A percentile compares a stretch with the other conserved stretches of the same genome.
Conservation (phyloP, 441 rosid genomes). For the Pelargonium myrrhifolium region DNA sequence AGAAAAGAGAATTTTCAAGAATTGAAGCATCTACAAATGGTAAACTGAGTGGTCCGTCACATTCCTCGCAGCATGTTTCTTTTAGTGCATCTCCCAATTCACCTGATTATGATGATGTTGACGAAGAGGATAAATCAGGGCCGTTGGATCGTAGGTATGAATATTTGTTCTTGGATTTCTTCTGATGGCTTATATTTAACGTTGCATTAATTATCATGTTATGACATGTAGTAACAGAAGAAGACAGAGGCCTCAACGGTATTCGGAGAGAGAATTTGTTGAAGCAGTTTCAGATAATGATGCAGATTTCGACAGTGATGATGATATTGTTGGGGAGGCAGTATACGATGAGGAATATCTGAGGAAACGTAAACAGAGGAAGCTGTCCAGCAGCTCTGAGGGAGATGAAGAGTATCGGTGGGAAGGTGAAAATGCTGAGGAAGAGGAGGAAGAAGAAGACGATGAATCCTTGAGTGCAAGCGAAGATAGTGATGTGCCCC, state of each 20-base stretch:
- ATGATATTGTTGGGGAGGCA: constrained; percentile 97
- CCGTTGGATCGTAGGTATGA: constrained; percentile 65
- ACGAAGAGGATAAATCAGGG: constrained; percentile 50
- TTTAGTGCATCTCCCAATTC: constrained; percentile 52
- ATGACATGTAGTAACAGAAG: constrained; percentile 52
- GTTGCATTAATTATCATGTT: constrained; percentile 13
- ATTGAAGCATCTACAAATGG: constrained; percentile 71
- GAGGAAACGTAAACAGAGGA: constrained; percentile 71
- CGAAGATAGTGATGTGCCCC: constrained; percentile 79
- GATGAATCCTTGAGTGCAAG: constrained; percentile 49
- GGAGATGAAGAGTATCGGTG: constrained; percentile 89
- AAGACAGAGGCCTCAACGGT: constrained; percentile 85
- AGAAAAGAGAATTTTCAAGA: constrained; percentile 56
- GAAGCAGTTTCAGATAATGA: constrained; percentile 89
- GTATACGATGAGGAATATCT: constrained; percentile 90
- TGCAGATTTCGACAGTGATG: constrained; percentile 78
- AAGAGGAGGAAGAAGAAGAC: constrained; percentile 80
- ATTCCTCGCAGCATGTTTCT: constrained; percentile 37
- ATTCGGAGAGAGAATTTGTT: constrained; percentile 69
- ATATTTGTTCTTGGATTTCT: constrained; percentile 6
- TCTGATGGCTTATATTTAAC: constrained; percentile 8
- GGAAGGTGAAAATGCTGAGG: constrained; percentile 89
- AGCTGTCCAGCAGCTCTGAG: constrained; percentile 79
- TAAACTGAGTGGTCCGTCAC: constrained; percentile 45
- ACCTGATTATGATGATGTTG: constrained; percentile 54